These are phyloP conservation scores for Quercus ilex DNA, from an alignment of 306 rosid species.

Conservation along the genomic window DNA sequence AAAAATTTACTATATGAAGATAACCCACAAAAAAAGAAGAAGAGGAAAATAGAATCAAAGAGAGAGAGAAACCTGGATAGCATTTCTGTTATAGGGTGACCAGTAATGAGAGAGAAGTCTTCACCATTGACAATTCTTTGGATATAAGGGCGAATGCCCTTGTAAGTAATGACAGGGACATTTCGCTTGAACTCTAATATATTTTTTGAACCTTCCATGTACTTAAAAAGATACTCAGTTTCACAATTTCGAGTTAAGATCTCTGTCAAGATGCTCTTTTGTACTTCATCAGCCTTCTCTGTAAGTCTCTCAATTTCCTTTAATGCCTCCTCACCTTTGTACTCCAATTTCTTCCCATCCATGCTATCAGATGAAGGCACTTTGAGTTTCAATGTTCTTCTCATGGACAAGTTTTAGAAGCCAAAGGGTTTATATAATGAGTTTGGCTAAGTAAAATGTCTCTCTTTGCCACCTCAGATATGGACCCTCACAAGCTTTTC, in stretches of 20 bases:
- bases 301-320: conserved; percentile 83
- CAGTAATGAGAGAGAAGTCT: conserved; percentile 75
- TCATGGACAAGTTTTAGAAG: conserved; percentile 33
- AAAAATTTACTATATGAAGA: not conserved
- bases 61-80: conserved; percentile 57
- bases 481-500: conserved; percentile 29
- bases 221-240: conserved; percentile 69
- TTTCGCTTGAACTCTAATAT: conserved; percentile 42
- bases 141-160: conserved; percentile 53
- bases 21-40: not conserved
- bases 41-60: not conserved
- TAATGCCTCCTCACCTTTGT: conserved; percentile 83
- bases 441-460: conserved; percentile 14
- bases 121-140: conserved; percentile 76
- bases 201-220: conserved; percentile 36
- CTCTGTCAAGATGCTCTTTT: conserved; percentile 56
- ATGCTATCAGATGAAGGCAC: conserved; percentile 26
- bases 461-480: conserved; percentile 24
- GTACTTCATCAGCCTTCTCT: conserved; percentile 58
- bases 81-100: conserved; percentile 75
- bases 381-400: conserved; percentile 5
- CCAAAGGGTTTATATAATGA: conserved; percentile 31
- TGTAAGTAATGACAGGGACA: conserved; percentile 67
- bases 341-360: conserved; percentile 84
- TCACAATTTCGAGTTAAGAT: conserved; percentile 56